Evolutionary conservation across 2,329 filamentous ascomycete genomes (phyloP).

Genomic region (Beauveria australis): DNA sequence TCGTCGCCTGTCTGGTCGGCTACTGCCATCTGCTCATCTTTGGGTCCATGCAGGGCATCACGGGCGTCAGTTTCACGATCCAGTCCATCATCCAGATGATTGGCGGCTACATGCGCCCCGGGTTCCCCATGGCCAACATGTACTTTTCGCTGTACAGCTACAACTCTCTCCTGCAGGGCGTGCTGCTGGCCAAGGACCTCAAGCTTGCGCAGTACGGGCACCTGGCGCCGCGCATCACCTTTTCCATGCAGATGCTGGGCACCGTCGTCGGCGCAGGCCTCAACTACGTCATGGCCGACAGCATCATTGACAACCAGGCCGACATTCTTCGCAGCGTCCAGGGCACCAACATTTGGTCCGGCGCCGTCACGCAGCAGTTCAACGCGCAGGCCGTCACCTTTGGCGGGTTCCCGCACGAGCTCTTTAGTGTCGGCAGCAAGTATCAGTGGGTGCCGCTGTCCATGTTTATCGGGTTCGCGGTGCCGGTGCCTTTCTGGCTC

Average conservation of each 20-base stretch:
- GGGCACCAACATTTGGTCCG: constrained; percentile 36
- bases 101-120: constrained; percentile 37
- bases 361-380: constrained; percentile 36
- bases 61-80: constrained; percentile 31
- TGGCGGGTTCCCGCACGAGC: constrained; percentile 19
- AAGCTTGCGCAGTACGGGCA: constrained; percentile 27
- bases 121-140: constrained; percentile 32
- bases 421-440: constrained; percentile 13
- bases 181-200: constrained; percentile 20
- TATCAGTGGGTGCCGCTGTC: constrained; percentile 16
- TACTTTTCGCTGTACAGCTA: constrained; percentile 32
- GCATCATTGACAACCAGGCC: constrained; percentile 34
- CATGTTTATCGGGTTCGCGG: constrained; percentile 20
- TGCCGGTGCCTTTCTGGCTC: constrained; percentile 34
- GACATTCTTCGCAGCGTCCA: constrained; percentile 31
- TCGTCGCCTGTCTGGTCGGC: constrained; percentile 28
- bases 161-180: constrained; percentile 25
- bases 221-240: constrained; percentile 13
- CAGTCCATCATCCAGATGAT: constrained; percentile 37
- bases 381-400: constrained; percentile 28
- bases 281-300: constrained; percentile 38
- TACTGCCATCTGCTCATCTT: constrained; percentile 30
- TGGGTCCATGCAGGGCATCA: constrained; percentile 29
- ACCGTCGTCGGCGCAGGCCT: constrained; percentile 33
- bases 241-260: constrained; percentile 30